Conservation (phyloP, 148 eudicot species). For the Vaccinium darrowii region DNA sequence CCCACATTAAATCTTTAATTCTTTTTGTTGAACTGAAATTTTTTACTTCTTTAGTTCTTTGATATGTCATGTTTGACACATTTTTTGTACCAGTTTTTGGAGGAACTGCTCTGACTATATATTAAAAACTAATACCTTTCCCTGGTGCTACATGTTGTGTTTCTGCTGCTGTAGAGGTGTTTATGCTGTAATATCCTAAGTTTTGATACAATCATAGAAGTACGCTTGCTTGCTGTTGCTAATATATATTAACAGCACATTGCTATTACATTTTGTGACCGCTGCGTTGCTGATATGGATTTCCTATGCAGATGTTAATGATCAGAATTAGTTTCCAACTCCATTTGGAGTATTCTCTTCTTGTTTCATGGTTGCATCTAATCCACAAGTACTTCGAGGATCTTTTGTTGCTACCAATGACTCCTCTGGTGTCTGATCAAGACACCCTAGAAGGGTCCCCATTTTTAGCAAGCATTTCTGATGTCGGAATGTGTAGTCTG, state of each 20-base stretch:
- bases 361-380: conserved; percentile 58
- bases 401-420: conserved; percentile 50
- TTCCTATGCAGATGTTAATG: conserved; percentile 67
- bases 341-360: conserved; percentile 31
- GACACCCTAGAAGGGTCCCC: conserved; percentile 72
- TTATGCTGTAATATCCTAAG: not conserved
- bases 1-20: too few species aligned
- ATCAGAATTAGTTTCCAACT: conserved; percentile 56
- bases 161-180: not conserved
- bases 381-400: conserved; percentile 56
- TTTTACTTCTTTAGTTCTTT: not conserved
- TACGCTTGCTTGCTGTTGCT: not conserved
- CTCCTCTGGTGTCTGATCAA: conserved; percentile 27
- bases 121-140: not conserved
- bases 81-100: not conserved
- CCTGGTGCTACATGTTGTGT: not conserved
- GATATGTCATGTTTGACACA: not conserved
- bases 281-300: conserved; percentile 13
- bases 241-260: not conserved
- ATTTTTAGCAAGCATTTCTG: conserved; percentile 37
- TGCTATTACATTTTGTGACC: not conserved
- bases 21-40: not conserved
- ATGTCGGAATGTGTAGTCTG: conserved; percentile 21
- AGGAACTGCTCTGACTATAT: not conserved
- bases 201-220: not conserved